Conservation (phyloP, 305 asterid species). For the Fraxinus velutina region DNA sequence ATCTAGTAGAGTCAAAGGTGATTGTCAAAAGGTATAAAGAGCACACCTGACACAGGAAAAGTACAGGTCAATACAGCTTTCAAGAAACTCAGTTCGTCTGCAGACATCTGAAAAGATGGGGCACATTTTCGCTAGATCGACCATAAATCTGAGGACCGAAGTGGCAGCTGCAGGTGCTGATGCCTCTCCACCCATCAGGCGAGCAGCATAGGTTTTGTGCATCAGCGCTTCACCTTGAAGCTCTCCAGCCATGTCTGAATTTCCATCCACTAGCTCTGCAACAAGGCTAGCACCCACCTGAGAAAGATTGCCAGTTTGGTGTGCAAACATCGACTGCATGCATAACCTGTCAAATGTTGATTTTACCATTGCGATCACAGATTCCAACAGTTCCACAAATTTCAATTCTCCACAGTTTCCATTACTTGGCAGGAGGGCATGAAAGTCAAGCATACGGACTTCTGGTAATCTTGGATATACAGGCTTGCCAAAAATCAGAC, state of each 20-base stretch:
- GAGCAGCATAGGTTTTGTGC: slow-evolving; percentile 99
- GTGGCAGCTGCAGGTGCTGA: slow-evolving; percentile 99
- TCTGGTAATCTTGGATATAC: slow-evolving; percentile 99
- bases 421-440: slow-evolving; percentile 93
- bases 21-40: not conserved
- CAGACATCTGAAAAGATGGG: slow-evolving; percentile 85
- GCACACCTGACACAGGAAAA: slow-evolving; percentile 93
- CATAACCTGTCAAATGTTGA: slow-evolving; percentile 91
- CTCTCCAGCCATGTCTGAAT: slow-evolving; percentile 83
- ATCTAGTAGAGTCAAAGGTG: not conserved
- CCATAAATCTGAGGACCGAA: slow-evolving; percentile 96
- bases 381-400: slow-evolving; percentile 81
- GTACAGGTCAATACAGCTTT: slow-evolving; percentile 87
- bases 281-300: slow-evolving; percentile 89
- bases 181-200: slow-evolving; percentile 99
- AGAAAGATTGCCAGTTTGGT: slow-evolving; percentile 84
- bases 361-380: slow-evolving; percentile 94
- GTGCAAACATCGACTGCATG: slow-evolving; percentile 75
- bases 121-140: slow-evolving; percentile 97
- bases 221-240: slow-evolving; percentile 99
- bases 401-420: slow-evolving; percentile 69
- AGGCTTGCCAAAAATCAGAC: slow-evolving; percentile 92
- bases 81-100: slow-evolving; percentile 87
- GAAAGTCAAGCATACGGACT: slow-evolving; percentile 97
- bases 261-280: slow-evolving; percentile 86